Base-by-base conservation (phyloP, 306 rosid species). In the Fragaria iinumae region DNA sequence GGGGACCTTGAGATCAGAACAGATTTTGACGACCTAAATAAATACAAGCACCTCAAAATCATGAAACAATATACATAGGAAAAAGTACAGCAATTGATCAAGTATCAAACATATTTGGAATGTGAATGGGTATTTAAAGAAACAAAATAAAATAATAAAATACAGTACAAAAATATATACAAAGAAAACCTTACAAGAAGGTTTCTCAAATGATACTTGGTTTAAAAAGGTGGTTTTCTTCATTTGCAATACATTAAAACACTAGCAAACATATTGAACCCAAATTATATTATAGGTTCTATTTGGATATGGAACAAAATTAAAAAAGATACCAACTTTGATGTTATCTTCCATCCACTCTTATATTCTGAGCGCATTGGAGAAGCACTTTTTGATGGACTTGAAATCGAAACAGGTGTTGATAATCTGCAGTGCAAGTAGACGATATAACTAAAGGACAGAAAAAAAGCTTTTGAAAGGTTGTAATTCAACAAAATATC, bases 1-100 rank as follows among this genome's bases (percentile, higher is more conserved):
- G 87, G 86, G 82, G 87, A 79, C 84, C 89, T 92, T 82, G 84
- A 86, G 84, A 83, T 81, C 69, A 80, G 78, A 10, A 83, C 77
- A 77, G 90, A 77, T 79, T 90, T 89, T 65, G 89, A 83, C 88
- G 89, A 83, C 88, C 98, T 95, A 79, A 59, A 79, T 84, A 80
- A 76, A 71, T 62, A 62, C 45, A 73, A 67, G 79, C 76, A 75
- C 71, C 62, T 76, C 52, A 78, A 78, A 48, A 50, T 34, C 39
- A 32, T 55, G 67, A 4, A 69, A 47, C 1, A 5, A 64, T 13
- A 57, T 25, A 21, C 38, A 38, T 27, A 57, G 57, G 69, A 16
- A 43, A 21, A 13, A 12, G 25, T 38, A 50, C 66, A 11, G 5
- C 48, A 79, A 9, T 48, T 50, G 6, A 48, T 43, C 56, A 53